Base-by-base conservation (phyloP, 805 yeast species). In the Suhomyces vadensis region DNA sequence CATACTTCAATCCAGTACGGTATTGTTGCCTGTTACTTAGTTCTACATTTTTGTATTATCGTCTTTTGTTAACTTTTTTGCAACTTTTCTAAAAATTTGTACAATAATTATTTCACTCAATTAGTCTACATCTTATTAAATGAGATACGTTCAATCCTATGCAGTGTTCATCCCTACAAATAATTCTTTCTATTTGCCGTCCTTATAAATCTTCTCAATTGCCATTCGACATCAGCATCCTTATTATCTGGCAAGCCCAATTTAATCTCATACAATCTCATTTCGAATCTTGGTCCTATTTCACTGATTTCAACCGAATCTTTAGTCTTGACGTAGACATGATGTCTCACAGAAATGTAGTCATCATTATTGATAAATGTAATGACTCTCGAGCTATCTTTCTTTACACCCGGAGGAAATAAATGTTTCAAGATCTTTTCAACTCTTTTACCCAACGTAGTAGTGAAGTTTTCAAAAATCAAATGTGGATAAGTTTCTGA, bases 221-320 rank as follows among this genome's bases (percentile, higher is more conserved):
- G 87, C 98, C 98, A 94, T 64, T 94, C 99, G n/a, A 88, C 81
- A 59, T 94, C 99, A 8, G 97, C 96, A 64, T 94, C 97, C 69
- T 87, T 87, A 63, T 92, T 90, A 55, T 94, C 99, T 50, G 92
- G 66, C 35, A 96, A 88, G 3, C 99, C 97, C 53, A 94, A 74
- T 58, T 83, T 79, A 52, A 94, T 70, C 64, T 92, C 97, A 63
- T 82, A 94, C 52, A 94, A 70, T 61, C 90, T 80, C 98, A 94
- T 91, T 67, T 94, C 99, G 57, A 94, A 94, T 50, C 99, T 75
- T n/a, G 99, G 99, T 0, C 99, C 99, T 27, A 94, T 86, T 63
- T 94, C 99, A 46, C 97, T 91, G 44, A 94, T 67, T 63, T 94
- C 98, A 1, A 90, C 96, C 26, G 82, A 77, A 50, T 90, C 96